These are phyloP conservation scores for Tagetes patula DNA, from an alignment of 129 eudicot genomes.

Conservation along the genomic window DNA sequence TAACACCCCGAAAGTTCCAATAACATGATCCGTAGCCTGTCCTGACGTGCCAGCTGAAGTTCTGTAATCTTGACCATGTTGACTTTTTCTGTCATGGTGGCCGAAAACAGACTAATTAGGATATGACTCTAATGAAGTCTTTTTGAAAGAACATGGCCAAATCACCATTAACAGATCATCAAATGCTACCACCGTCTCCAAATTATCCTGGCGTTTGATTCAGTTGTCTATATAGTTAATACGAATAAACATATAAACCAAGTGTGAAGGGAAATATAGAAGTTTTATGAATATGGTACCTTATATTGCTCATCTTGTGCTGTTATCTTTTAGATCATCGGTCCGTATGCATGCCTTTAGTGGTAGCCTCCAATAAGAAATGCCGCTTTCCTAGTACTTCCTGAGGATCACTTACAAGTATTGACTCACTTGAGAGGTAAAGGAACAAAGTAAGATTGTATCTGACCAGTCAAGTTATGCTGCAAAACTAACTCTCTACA, in stretches of 20 bases:
- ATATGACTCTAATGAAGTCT: too few species aligned
- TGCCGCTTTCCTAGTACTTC: slow-evolving; percentile 77
- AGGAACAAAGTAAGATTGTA: neutral
- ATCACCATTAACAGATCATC: slow-evolving; percentile 71
- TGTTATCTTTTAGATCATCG: slow-evolving; percentile 47
- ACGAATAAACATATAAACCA: neutral
- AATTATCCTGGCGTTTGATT: slow-evolving; percentile 56
- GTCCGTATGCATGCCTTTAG: slow-evolving; percentile 47
- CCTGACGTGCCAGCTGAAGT: neutral
- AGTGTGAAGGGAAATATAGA: neutral
- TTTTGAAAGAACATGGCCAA: slow-evolving; percentile 60
- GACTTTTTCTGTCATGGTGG: neutral
- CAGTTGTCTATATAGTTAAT: slow-evolving; percentile 10
- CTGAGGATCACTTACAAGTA: slow-evolving; percentile 55
- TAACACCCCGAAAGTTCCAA: neutral
- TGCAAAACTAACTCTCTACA: neutral
- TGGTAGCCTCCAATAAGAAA: slow-evolving; percentile 45
- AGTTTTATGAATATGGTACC: slow-evolving; percentile 37
- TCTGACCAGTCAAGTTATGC: neutral
- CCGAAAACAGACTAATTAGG: too few species aligned
- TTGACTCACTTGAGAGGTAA: too few species aligned
- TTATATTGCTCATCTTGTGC: slow-evolving; percentile 75
- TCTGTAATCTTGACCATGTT: neutral
- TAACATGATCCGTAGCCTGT: neutral
- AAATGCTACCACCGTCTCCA: slow-evolving; percentile 63